Conservation (phyloP, 495 filamentous ascomycete species). For the Neurospora hispaniola region DNA sequence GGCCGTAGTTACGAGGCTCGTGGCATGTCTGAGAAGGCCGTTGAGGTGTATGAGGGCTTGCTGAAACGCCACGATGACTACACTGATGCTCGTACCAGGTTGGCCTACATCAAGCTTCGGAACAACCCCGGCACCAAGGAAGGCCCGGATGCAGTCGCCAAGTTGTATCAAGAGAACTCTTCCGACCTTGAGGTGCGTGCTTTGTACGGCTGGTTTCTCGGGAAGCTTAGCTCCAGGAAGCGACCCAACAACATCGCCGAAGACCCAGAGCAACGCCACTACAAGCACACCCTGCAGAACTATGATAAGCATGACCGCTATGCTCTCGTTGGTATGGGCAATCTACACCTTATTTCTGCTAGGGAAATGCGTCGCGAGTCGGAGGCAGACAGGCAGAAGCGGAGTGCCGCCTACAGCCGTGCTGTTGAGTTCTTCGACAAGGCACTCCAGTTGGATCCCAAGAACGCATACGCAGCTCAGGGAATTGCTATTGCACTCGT, state of each 20-base stretch:
- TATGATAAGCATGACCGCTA: slow-evolving; percentile 96
- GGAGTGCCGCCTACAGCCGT: slow-evolving; percentile 71
- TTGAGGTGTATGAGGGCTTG: slow-evolving; percentile 75
- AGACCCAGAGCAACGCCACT: slow-evolving; percentile 82
- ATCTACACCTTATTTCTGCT: slow-evolving; percentile 73
- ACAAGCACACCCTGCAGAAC: slow-evolving; percentile 89
- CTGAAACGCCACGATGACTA: slow-evolving; percentile 78
- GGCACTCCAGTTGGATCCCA: slow-evolving; percentile 79
- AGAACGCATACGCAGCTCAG: slow-evolving; percentile 92
- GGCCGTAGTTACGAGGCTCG: slow-evolving; percentile 91
- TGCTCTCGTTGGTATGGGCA: slow-evolving; percentile 91
- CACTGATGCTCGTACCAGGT: slow-evolving; percentile 73
- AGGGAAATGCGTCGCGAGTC: slow-evolving; percentile 89
- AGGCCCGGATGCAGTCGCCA: slow-evolving; percentile 70
- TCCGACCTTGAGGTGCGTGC: slow-evolving; percentile 82
- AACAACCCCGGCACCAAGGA: slow-evolving; percentile 66
- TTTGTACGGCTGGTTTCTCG: slow-evolving; percentile 89
- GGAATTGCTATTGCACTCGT: slow-evolving; percentile 88
- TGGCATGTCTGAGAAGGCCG: slow-evolving; percentile 69
- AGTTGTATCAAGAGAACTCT: slow-evolving; percentile 69
- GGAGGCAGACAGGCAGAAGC: slow-evolving; percentile 81
- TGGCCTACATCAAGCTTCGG: slow-evolving; percentile 83
- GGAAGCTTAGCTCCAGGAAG: slow-evolving; percentile 63
- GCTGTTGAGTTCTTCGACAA: slow-evolving; percentile 99
- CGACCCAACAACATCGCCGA: slow-evolving; percentile 69